Conservation (phyloP, 2,329 filamentous ascomycete species). For the Dothidotthia symphoricarpi region DNA sequence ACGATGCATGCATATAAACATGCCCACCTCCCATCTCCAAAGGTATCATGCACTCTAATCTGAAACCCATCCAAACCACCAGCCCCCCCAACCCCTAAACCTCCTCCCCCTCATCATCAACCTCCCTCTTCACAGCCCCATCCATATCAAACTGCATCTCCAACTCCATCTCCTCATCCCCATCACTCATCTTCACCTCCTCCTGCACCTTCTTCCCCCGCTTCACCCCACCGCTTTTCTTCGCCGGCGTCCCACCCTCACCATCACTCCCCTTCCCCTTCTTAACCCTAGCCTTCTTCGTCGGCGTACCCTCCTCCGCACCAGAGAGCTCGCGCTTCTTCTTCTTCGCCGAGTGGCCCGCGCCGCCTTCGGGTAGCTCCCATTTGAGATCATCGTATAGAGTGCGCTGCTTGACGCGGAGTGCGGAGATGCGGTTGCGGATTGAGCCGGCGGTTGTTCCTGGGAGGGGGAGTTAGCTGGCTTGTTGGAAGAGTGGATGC, state of each 20-base stretch:
- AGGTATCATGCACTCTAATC: no score
- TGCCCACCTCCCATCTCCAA: no score
- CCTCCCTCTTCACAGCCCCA: no score
- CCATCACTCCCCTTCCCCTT: not conserved
- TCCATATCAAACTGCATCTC: no score
- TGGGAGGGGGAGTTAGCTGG: constrained; percentile 2
- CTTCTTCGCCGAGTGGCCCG: constrained; percentile 3
- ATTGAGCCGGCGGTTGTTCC: constrained; percentile 11
- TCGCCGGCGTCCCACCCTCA: not conserved
- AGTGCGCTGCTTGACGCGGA: constrained; percentile 13
- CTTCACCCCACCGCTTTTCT: not conserved
- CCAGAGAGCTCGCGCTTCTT: constrained; percentile 1
- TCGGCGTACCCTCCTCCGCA: no score
- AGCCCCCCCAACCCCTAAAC: no score
- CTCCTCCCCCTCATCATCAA: not conserved
- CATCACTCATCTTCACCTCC: not conserved
- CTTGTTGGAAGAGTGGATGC: not conserved
- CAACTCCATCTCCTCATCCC: not conserved
- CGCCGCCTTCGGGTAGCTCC: constrained; percentile 10
- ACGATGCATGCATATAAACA: no score
- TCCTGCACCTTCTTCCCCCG: not conserved
- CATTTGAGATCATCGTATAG: constrained; percentile 17
- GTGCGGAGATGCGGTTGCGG: constrained; percentile 15
- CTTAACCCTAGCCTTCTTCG: not conserved
- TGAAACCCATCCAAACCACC: no score